phyloP scores from a whole-genome alignment of 2,329 filamentous ascomycete species.

The Alternaria sp. region DNA sequence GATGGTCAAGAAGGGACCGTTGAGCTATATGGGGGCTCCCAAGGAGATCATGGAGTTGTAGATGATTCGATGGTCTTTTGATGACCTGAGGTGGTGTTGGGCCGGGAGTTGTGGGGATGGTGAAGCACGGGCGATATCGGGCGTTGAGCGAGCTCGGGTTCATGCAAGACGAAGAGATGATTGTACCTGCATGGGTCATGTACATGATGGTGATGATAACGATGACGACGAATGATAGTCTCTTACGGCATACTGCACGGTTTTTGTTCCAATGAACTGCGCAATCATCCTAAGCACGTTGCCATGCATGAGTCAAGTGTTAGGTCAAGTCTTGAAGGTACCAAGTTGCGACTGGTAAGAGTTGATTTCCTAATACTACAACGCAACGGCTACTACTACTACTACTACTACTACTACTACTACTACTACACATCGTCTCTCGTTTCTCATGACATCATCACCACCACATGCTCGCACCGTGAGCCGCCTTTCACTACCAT shows the following conservation, averaged over 20 bases:
- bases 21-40: conserved; percentile 58
- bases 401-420: no score
- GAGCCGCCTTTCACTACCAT: neutral
- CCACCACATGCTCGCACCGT: neutral
- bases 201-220: neutral
- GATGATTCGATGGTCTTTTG: neutral
- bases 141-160: neutral
- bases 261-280: neutral
- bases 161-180: neutral
- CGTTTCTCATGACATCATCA: conserved; percentile 6
- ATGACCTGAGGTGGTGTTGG: no score
- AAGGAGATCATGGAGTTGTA: conserved; percentile 37
- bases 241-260: neutral
- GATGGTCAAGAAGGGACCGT: conserved; percentile 79
- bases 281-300: neutral
- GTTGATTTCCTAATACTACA: neutral
- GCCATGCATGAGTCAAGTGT: neutral
- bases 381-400: neutral
- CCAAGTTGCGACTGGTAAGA: neutral
- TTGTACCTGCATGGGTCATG: neutral
- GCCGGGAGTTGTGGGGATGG: neutral
- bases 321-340: neutral
- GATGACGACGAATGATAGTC: neutral
- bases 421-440: conserved; percentile 1
- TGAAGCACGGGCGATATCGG: no score